Base-by-base conservation (phyloP, 1,284 basidiomycete species). In the Pterulicium gracile region DNA sequence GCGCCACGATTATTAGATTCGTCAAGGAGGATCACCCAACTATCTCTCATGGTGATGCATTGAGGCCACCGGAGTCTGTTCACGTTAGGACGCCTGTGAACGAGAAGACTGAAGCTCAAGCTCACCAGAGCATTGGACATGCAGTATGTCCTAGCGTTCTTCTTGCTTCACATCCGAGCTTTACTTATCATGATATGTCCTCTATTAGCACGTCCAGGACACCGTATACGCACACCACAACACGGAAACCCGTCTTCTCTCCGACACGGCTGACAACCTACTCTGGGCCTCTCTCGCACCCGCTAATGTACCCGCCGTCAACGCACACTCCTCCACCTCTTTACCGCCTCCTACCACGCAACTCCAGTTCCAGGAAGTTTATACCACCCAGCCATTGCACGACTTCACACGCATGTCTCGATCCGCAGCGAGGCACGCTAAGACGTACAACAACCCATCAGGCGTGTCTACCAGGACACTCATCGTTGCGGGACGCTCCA, bases 1-100 rank as follows among this genome's bases (percentile, higher is more conserved):
- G 68, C 2, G 93, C 89, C 0, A 91, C 88, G 0, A 74, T 91
- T 2, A 59, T 89, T 21, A 70, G 80, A 52, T 60, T 91, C 45
- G 64, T 56, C 53, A 79, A 73, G 65, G 65, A 54, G 49, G 78
- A 72, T 7, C 36, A 39, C 7, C 7, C 7, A 4, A 39, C 36
- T 13, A 4, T 18, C 5, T 7, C 5, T 39, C 36, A 13, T 7
- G 15, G 15, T 39, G 36, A 5, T 39, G 36, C 7, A 5, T 39
- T 17, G 5, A 7, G 36, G 19, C 7, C 5, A 4, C 19, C 36
- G 36, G 36, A 39, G 7, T 7, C 36, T 17, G 4, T 39, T 7
- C 7, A 39, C 5, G 15, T 4, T 4, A 13, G 36, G 5, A 7
- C 36, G 7, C 36, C 36, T 7, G 27, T 32, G n/a, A 7, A 10